These are phyloP conservation scores for Wickerhamiella bombiphila DNA, from an alignment of 805 yeast genomes.

Conservation along the genomic window DNA sequence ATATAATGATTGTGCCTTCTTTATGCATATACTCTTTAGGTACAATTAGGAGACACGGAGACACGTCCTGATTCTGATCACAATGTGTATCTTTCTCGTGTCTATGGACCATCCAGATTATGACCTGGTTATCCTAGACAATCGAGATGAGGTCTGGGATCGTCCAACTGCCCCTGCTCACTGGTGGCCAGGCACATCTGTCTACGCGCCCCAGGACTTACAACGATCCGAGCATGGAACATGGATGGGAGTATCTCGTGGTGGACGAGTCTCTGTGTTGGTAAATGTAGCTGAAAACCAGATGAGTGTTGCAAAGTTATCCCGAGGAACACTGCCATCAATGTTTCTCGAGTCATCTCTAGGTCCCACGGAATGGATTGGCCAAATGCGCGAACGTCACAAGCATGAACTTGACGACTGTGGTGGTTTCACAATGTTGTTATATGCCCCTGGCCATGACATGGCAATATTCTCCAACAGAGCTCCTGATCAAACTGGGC, in stretches of 20 bases:
- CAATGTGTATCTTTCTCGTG: constrained; percentile 68
- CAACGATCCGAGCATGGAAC: constrained; percentile 69
- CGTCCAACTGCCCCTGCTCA: constrained; percentile 55
- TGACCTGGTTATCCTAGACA: constrained; percentile 50
- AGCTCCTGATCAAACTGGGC: constrained; percentile 1
- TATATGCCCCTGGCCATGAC: constrained; percentile 10
- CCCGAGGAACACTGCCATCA: constrained; percentile 40
- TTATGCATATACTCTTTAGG: neutral
- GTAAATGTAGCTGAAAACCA: constrained; percentile 53
- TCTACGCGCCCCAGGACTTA: constrained; percentile 60
- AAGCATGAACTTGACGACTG: constrained; percentile 8
- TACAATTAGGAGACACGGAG: too few species aligned
- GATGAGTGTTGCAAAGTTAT: constrained; percentile 25
- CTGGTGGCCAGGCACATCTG: constrained; percentile 24
- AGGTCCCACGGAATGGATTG: constrained; percentile 34
- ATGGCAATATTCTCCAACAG: constrained; percentile 12
- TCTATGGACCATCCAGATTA: constrained; percentile 49
- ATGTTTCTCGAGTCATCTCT: constrained; percentile 29
- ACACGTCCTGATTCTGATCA: neutral
- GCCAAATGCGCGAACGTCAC: constrained; percentile 16
- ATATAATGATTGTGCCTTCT: too few species aligned
- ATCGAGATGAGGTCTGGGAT: constrained; percentile 72
- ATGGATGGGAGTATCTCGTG: constrained; percentile 70
- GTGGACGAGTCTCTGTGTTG: constrained; percentile 51
- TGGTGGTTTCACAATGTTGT: constrained; percentile 22